phyloP scores from a whole-genome alignment of 2,329 filamentous ascomycete genomes.

The Fusarium tupiense region DNA sequence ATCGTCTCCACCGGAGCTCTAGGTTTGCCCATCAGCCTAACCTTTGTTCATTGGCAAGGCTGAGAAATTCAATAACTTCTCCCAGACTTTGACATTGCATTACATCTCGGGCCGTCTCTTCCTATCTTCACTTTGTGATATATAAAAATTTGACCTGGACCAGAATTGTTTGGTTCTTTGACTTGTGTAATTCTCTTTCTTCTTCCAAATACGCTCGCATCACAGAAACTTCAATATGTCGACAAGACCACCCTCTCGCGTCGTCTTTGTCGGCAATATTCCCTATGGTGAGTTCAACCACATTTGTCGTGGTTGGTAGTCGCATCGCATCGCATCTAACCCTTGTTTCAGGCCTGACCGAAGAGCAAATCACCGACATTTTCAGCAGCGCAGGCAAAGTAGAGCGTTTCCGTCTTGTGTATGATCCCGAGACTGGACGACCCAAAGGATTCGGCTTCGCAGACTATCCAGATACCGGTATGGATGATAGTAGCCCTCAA shows the following conservation, averaged over 20 bases:
- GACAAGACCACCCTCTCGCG: conserved; percentile 78
- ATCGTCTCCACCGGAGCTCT: conserved; percentile 22
- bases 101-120: not conserved
- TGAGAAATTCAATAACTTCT: conserved; percentile 39
- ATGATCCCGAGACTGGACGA: conserved; percentile 92
- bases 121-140: not conserved
- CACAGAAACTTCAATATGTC: conserved; percentile 60
- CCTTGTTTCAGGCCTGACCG: conserved; percentile 77
- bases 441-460: conserved; percentile 98
- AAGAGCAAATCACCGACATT: conserved; percentile 95
- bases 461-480: conserved; percentile 92
- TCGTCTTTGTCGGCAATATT: conserved; percentile 88
- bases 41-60: conserved; percentile 35
- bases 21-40: conserved; percentile 29
- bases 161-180: not conserved
- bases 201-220: not conserved
- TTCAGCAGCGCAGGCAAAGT: conserved; percentile 92
- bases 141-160: not conserved
- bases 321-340: conserved; percentile 35
- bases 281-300: conserved; percentile 71
- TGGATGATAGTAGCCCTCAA: conserved; percentile 6
- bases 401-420: conserved; percentile 90
- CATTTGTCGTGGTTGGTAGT: not conserved
- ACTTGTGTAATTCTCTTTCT: not conserved
- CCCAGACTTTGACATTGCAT: conserved; percentile 14